Percentiles rank a stretch among this genome's conserved stretches.
Conservation (phyloP, 768 basidiomycete species). For the Suillus weaverae region DNA sequence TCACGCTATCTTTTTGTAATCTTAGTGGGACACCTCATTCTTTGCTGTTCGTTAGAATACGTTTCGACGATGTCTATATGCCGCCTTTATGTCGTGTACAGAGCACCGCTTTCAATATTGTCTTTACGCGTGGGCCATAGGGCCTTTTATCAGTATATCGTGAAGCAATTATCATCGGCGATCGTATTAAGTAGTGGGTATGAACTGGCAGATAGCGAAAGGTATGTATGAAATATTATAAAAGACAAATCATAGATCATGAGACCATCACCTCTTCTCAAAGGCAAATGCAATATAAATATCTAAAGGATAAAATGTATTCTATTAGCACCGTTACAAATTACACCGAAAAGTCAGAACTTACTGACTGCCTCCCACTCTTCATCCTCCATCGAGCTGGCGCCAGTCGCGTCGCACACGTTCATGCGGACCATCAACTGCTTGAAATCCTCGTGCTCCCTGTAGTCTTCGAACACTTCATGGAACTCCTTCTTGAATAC, state of each 20-base stretch:
- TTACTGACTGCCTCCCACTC: slow-evolving; percentile 99
- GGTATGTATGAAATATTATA: slow-evolving; percentile 7
- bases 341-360: slow-evolving; percentile 32
- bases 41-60: slow-evolving; percentile 8
- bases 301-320: slow-evolving; percentile 46
- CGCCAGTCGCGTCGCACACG: slow-evolving; percentile 82
- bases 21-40: slow-evolving; percentile 22
- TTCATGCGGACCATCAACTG: slow-evolving; percentile 88
- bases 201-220: neutral
- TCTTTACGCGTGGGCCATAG: neutral
- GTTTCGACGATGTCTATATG: neutral
- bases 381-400: slow-evolving; percentile 89
- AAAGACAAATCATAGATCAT: slow-evolving; percentile 1
- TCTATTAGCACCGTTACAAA: neutral
- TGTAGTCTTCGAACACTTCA: slow-evolving; percentile 81
- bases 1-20: slow-evolving; percentile 33
- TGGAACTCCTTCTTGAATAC: slow-evolving; percentile 90
- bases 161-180: neutral
- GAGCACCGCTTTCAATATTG: neutral
- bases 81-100: neutral
- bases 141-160: neutral
- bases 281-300: slow-evolving; percentile 94
- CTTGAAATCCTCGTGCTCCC: slow-evolving; percentile 75
- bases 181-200: neutral
- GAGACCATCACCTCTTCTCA: slow-evolving; percentile 52